Conservation (phyloP, 2,329 filamentous ascomycete genomes). For the Corniculantispora saksenae region DNA sequence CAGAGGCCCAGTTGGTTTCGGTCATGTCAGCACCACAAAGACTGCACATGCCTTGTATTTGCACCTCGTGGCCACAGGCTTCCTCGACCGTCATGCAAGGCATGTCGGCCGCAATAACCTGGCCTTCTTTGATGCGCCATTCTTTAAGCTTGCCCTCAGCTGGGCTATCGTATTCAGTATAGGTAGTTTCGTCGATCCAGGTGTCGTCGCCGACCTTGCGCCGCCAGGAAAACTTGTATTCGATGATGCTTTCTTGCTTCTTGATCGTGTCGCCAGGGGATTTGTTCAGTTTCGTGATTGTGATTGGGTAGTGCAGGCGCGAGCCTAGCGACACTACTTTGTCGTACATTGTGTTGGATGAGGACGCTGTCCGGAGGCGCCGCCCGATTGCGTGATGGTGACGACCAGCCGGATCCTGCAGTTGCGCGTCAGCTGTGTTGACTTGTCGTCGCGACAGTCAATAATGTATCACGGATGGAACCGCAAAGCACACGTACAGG, state of each 20-base stretch:
- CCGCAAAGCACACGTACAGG: background rate
- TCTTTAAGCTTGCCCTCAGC: constrained; percentile 75
- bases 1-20: constrained; percentile 80
- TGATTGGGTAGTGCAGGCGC: constrained; percentile 88
- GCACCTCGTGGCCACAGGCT: constrained; percentile 85
- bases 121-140: constrained; percentile 74
- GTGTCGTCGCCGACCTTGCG: constrained; percentile 71
- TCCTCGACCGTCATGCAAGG: constrained; percentile 78
- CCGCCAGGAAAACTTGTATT: constrained; percentile 82
- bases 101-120: constrained; percentile 60
- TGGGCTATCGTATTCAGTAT: constrained; percentile 78
- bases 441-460: background rate
- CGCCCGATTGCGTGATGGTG: constrained; percentile 11
- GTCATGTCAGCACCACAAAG: constrained; percentile 97
- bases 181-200: constrained; percentile 64
- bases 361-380: constrained; percentile 6
- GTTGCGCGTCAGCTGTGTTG: background rate
- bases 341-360: constrained; percentile 36
- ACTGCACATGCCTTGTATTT: constrained; percentile 87
- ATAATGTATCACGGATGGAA: background rate
- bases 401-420: constrained; percentile 4
- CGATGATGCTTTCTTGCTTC: constrained; percentile 76
- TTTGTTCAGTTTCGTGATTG: constrained; percentile 82
- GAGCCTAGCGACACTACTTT: constrained; percentile 53
- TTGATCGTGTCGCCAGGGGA: constrained; percentile 71